Percentiles rank a stretch among this genome's conserved stretches.
phyloP scores from a whole-genome alignment of 495 filamentous ascomycete species.

The Pseudotulostoma volvatum region DNA sequence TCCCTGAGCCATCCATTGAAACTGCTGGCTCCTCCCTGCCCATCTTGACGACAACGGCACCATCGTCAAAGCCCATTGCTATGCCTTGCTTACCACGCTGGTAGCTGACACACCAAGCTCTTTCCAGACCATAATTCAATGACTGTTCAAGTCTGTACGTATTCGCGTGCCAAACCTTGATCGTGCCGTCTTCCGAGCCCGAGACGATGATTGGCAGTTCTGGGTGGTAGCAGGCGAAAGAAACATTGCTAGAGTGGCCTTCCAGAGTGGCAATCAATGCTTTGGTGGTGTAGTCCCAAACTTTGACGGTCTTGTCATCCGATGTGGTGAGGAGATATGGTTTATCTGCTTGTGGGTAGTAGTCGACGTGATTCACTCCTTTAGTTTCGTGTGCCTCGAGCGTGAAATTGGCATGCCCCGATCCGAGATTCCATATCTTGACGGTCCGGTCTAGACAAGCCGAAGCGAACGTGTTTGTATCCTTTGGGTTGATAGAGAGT shows the following conservation, averaged over 20 bases:
- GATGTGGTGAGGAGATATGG: slow-evolving; percentile 94
- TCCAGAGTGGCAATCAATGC: slow-evolving; percentile 91
- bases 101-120: slow-evolving; percentile 94
- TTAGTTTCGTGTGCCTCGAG: slow-evolving; percentile 96
- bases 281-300: slow-evolving; percentile 99
- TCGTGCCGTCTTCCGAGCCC: slow-evolving; percentile 93
- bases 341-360: slow-evolving; percentile 92
- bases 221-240: slow-evolving; percentile 94
- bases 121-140: slow-evolving; percentile 83
- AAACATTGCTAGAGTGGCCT: slow-evolving; percentile 97
- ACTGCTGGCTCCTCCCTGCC: slow-evolving; percentile 94
- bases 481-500: slow-evolving; percentile 98
- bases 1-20: slow-evolving; percentile 90
- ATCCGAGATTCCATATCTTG: slow-evolving; percentile 96
- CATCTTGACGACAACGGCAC: slow-evolving; percentile 94
- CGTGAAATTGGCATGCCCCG: slow-evolving; percentile 78
- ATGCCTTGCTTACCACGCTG: slow-evolving; percentile 87
- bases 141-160: slow-evolving; percentile 93
- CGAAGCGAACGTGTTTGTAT: slow-evolving; percentile 94
- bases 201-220: slow-evolving; percentile 96
- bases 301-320: slow-evolving; percentile 83
- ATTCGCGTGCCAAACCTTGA: slow-evolving; percentile 98
- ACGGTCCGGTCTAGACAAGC: slow-evolving; percentile 93
- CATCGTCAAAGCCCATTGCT: slow-evolving; percentile 94
- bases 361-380: slow-evolving; percentile 95